Evolutionary conservation across 2,329 filamentous ascomycete species (phyloP).

Genomic region (Thelonectria discophora): DNA sequence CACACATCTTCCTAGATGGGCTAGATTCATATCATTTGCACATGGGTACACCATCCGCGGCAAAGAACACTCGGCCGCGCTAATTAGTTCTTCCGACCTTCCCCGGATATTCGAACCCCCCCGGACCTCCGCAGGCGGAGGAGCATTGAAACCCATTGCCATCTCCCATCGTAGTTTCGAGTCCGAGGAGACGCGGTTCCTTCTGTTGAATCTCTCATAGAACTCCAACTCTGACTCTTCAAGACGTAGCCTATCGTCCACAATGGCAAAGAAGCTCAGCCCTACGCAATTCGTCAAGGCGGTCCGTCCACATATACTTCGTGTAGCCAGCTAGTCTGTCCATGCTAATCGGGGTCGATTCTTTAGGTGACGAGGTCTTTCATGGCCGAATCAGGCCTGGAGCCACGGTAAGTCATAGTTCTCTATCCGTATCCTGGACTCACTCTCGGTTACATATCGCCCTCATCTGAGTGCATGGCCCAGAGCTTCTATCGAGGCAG

Average conservation of each 20-base stretch:
- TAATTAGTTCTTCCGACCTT: constrained; percentile 20
- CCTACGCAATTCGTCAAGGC: constrained; percentile 49
- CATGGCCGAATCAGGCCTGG: constrained; percentile 83
- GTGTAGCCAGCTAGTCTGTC: neutral
- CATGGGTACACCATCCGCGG: constrained; percentile 1
- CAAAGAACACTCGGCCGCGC: constrained; percentile 8
- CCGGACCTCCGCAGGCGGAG: neutral
- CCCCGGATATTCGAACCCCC: constrained; percentile 14
- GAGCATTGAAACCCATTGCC: constrained; percentile 1
- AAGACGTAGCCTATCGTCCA: neutral
- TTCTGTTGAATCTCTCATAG: neutral
- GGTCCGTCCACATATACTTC: constrained; percentile 35
- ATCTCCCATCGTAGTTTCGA: neutral
- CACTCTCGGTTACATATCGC: constrained; percentile 3
- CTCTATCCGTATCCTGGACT: neutral
- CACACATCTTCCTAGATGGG: too few species aligned
- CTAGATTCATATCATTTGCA: too few species aligned
- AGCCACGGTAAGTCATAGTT: constrained; percentile 73
- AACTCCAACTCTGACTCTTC: constrained; percentile 5
- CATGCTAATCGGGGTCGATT: neutral
- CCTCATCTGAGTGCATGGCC: neutral
- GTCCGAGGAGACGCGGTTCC: neutral
- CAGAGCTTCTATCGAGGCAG: too few species aligned
- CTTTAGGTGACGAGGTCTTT: constrained; percentile 86
- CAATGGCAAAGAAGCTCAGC: constrained; percentile 48